These are phyloP conservation scores for Boletellus ananas DNA, from an alignment of 768 basidiomycete species.

Conservation along the genomic window DNA sequence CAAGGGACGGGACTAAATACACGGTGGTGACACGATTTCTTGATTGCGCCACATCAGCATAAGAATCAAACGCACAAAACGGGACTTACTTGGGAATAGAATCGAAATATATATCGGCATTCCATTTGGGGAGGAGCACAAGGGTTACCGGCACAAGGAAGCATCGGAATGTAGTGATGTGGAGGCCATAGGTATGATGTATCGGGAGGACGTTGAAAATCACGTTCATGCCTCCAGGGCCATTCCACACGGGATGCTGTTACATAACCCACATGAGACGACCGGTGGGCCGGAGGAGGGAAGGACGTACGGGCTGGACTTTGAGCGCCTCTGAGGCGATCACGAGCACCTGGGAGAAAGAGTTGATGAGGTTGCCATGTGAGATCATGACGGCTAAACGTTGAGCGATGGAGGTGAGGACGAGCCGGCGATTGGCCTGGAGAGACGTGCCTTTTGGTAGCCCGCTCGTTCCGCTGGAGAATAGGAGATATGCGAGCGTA, in stretches of 20 bases:
- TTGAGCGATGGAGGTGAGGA: conserved; percentile 1
- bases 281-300: neutral
- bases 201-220: conserved; percentile 60
- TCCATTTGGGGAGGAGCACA: conserved; percentile 61
- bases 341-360: conserved; percentile 38
- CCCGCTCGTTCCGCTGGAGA: conserved; percentile 78
- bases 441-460: conserved; percentile 58
- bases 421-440: neutral
- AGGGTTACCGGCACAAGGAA: conserved; percentile 45
- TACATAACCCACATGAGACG: neutral
- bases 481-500: conserved; percentile 66
- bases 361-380: conserved; percentile 56
- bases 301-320: conserved; percentile 37
- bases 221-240: conserved; percentile 45
- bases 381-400: conserved; percentile 66
- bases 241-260: conserved; percentile 38
- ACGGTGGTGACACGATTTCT: conserved; percentile 56
- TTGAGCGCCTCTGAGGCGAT: conserved; percentile 28
- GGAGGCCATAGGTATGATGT: conserved; percentile 65
- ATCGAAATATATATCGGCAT: conserved; percentile 46
- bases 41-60: neutral
- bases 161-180: conserved; percentile 46
- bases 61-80: neutral
- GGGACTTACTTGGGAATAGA: conserved; percentile 54
- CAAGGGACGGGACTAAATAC: conserved; percentile 55